phyloP scores from a whole-genome alignment of 2,329 filamentous ascomycete species.

The Paracoccidioides lutzii region DNA sequence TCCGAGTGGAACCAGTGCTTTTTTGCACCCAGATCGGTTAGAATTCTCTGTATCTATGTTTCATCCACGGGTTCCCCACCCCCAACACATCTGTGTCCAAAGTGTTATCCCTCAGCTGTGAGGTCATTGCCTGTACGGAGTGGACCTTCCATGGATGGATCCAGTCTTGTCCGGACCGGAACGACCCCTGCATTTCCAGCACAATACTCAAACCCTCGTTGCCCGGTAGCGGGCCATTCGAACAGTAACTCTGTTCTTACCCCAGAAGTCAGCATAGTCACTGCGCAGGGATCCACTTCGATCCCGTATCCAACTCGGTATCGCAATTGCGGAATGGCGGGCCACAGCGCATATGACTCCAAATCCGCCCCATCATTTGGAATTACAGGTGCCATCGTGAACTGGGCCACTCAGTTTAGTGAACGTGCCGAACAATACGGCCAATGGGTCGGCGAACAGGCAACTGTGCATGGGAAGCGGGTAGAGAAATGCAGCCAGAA shows the following conservation, averaged over 20 bases:
- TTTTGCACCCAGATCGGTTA: constrained; percentile 25
- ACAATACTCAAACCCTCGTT: constrained; percentile 6
- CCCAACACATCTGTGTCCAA: constrained; percentile 26
- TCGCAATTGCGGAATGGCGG: constrained; percentile 3
- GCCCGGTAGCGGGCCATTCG: constrained; percentile 6
- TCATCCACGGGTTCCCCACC: constrained; percentile 21
- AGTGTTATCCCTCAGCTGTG: constrained; percentile 29
- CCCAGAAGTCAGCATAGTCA: neutral
- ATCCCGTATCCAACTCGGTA: constrained; percentile 2
- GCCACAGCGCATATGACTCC: constrained; percentile 13
- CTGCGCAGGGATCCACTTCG: neutral
- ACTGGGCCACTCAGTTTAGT: constrained; percentile 24
- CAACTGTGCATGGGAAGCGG: constrained; percentile 22
- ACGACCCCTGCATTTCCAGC: constrained; percentile 3
- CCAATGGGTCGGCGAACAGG: constrained; percentile 25
- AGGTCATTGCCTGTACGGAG: constrained; percentile 15
- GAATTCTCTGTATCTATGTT: constrained; percentile 25
- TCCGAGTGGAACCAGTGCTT: constrained; percentile 34
- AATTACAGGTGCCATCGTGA: constrained; percentile 11
- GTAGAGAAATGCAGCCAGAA: constrained; percentile 23
- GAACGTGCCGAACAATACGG: constrained; percentile 29
- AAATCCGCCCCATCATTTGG: constrained; percentile 8
- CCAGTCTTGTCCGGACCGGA: neutral
- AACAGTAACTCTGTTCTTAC: neutral
- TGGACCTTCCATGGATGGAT: constrained; percentile 7